phyloP scores from a whole-genome alignment of 2,329 filamentous ascomycete genomes.

The Fusarium xylarioides region DNA sequence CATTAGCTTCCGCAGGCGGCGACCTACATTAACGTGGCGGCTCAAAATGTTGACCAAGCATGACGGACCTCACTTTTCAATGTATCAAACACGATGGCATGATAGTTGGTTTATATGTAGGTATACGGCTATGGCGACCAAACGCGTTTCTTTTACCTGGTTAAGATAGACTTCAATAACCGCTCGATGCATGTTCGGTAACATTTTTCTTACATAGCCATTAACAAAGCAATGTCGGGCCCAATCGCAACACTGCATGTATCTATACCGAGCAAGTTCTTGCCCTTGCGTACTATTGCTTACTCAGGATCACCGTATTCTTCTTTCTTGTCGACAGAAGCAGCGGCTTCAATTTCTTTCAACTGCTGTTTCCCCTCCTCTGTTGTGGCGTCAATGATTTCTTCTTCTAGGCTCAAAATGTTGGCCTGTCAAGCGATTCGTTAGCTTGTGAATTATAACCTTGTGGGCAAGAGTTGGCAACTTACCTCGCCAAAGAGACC shows the following conservation, averaged over 20 bases:
- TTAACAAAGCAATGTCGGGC: not conserved
- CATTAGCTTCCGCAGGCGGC: not conserved
- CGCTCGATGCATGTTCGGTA: not conserved
- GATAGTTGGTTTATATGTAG: not conserved
- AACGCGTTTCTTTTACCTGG: not conserved
- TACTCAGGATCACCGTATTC: slow-evolving; percentile 53
- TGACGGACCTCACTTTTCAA: not conserved
- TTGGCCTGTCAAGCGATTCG: slow-evolving; percentile 65
- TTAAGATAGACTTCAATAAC: not conserved
- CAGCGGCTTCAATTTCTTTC: slow-evolving; percentile 73
- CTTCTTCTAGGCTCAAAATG: slow-evolving; percentile 89
- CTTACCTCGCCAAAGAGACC: slow-evolving; percentile 77
- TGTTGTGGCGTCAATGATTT: slow-evolving; percentile 95
- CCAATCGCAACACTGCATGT: not conserved
- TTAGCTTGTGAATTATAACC: slow-evolving; percentile 28
- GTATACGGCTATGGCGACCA: not conserved
- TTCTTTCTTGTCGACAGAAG: slow-evolving; percentile 42
- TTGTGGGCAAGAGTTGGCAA: slow-evolving; percentile 6
- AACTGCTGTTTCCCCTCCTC: slow-evolving; percentile 82
- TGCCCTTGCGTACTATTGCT: not conserved
- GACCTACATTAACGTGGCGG: slow-evolving; percentile 8
- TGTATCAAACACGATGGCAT: not conserved
- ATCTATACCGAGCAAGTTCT: not conserved
- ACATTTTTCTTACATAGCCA: not conserved
- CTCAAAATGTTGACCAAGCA: slow-evolving; percentile 18